These are phyloP conservation scores for Millerozyma miso DNA, from an alignment of 805 yeast species.

Conservation along the genomic window DNA sequence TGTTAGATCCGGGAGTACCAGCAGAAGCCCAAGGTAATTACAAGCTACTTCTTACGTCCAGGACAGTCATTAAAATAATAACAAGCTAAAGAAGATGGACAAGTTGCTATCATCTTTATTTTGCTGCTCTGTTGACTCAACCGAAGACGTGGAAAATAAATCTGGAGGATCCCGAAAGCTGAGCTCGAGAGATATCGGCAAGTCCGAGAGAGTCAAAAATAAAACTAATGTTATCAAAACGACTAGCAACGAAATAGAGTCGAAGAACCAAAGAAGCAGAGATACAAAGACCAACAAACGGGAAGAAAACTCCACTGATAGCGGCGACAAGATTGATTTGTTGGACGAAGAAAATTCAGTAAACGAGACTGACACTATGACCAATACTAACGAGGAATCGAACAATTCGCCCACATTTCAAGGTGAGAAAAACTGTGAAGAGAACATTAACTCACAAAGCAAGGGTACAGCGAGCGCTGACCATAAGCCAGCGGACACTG, in stretches of 20 bases:
- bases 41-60: background rate
- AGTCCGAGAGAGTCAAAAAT: background rate
- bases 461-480: constrained; percentile 6
- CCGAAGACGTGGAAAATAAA: constrained; percentile 29
- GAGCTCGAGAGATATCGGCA: constrained; percentile 3
- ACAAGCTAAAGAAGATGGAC: constrained; percentile 17
- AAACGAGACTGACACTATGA: constrained; percentile 40
- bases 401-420: constrained; percentile 7
- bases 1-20: background rate
- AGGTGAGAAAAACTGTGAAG: constrained; percentile 1
- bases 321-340: constrained; percentile 19
- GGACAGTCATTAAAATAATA: background rate
- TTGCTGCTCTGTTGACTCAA: constrained; percentile 35
- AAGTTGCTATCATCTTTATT: constrained; percentile 29
- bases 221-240: background rate
- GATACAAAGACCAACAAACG: background rate
- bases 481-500: constrained; percentile 1
- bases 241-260: background rate
- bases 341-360: constrained; percentile 35
- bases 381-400: constrained; percentile 30
- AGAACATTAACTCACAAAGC: constrained; percentile 1
- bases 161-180: constrained; percentile 15
- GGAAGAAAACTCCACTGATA: background rate
- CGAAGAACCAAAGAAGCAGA: background rate
- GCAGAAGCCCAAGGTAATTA: background rate